Conservation (phyloP, 306 rosid genomes). For the Rubus idaeus region DNA sequence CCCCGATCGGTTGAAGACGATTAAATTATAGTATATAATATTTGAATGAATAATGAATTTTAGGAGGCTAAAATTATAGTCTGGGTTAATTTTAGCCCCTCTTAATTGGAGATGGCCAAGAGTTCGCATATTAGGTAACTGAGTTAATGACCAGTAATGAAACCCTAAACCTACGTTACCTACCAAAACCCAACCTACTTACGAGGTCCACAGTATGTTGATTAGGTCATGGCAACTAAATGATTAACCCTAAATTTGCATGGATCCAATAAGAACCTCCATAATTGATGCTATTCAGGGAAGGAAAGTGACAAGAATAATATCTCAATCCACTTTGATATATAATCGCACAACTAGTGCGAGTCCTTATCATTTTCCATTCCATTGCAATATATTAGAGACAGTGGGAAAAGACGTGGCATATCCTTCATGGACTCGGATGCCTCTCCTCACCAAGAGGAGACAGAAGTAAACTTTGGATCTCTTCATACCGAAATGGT, state of each 20-base stretch:
- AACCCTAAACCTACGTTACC: background rate
- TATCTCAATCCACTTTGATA: background rate
- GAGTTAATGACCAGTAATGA: background rate
- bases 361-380: conserved; percentile 11
- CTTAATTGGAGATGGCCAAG: too few species aligned
- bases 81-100: too few species aligned
- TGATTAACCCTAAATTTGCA: background rate
- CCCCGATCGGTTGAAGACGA: too few species aligned
- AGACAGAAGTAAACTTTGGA: too few species aligned
- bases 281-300: background rate
- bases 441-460: too few species aligned
- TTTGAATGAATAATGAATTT: too few species aligned
- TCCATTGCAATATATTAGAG: background rate
- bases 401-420: background rate
- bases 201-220: background rate
- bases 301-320: background rate
- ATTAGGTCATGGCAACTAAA: background rate
- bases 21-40: too few species aligned
- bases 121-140: background rate
- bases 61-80: too few species aligned
- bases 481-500: too few species aligned
- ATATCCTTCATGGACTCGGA: background rate
- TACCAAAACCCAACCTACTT: background rate
- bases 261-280: conserved; percentile 6
- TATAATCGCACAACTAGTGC: conserved; percentile 1